Percentiles rank a stretch among this genome's conserved stretches.
Conservation (phyloP, 225 moss, liverwort and hornwort species). For the Anthoceros angustus region DNA sequence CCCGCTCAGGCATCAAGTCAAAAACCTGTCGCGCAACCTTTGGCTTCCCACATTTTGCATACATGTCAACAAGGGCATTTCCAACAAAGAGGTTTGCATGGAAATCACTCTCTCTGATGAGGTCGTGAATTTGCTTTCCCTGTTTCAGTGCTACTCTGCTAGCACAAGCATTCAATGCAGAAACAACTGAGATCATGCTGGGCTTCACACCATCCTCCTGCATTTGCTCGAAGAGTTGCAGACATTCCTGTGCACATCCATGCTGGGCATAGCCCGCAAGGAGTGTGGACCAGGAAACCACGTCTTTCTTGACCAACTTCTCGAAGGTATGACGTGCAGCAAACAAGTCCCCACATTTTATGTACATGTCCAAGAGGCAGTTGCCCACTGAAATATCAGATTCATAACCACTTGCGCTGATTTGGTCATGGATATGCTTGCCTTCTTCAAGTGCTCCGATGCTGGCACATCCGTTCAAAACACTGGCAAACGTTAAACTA, state of each 20-base stretch:
- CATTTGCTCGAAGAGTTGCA: background rate
- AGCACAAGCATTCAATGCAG: background rate
- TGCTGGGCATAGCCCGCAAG: background rate
- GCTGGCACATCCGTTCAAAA: background rate
- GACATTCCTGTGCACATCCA: background rate
- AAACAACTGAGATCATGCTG: background rate
- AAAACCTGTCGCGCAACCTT: background rate
- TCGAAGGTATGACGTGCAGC: background rate
- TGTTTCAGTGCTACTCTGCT: background rate
- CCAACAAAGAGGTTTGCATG: background rate
- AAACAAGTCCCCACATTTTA: background rate
- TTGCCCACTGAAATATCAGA: background rate
- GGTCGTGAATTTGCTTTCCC: slow-evolving; percentile 1
- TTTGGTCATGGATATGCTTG: background rate
- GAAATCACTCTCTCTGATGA: background rate
- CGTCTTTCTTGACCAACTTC: background rate
- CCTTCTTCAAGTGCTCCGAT: background rate
- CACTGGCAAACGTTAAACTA: background rate
- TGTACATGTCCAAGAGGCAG: slow-evolving; percentile 2
- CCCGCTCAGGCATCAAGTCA: background rate
- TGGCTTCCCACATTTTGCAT: slow-evolving; percentile 2
- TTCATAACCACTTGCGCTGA: background rate
- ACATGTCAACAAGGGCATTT: slow-evolving; percentile 2
- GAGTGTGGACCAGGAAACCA: background rate
- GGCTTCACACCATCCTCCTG: slow-evolving; percentile 4